Evolutionary conservation across 148 eudicot species (phyloP).

Genomic region (Simmondsia chinensis): DNA sequence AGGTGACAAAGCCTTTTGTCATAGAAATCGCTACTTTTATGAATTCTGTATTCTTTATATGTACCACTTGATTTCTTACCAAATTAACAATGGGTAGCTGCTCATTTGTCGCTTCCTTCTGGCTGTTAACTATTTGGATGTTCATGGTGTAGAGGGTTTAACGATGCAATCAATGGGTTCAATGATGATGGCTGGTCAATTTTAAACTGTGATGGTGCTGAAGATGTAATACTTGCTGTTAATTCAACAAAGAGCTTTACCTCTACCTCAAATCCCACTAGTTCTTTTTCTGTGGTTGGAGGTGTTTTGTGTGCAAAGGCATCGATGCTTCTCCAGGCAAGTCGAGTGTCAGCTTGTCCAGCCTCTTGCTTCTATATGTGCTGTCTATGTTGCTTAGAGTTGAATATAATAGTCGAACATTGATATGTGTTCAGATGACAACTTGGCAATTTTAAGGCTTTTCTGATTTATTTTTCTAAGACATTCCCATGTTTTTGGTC

Average conservation of each 20-base stretch:
- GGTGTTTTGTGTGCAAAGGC: slow-evolving; percentile 95
- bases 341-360: slow-evolving; percentile 4
- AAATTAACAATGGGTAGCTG: too few species aligned
- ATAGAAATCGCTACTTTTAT: too few species aligned
- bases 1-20: slow-evolving; percentile 50
- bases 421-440: too few species aligned
- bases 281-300: slow-evolving; percentile 41
- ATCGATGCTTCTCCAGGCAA: slow-evolving; percentile 90
- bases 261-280: slow-evolving; percentile 31
- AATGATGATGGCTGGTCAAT: slow-evolving; percentile 90
- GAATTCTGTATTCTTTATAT: too few species aligned
- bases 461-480: too few species aligned
- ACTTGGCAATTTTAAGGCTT: too few species aligned
- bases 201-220: slow-evolving; percentile 67
- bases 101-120: too few species aligned
- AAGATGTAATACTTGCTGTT: slow-evolving; percentile 70
- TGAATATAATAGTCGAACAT: too few species aligned
- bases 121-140: not conserved
- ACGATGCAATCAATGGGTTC: slow-evolving; percentile 92
- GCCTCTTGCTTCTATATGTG: too few species aligned
- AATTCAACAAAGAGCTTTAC: slow-evolving; percentile 50
- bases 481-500: too few species aligned
- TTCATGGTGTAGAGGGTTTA: slow-evolving; percentile 88
- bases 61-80: too few species aligned
- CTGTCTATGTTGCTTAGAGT: too few species aligned